Evolutionary conservation across 2,329 filamentous ascomycete genomes (phyloP).

Genomic region (Thielaviopsis euricoi): DNA sequence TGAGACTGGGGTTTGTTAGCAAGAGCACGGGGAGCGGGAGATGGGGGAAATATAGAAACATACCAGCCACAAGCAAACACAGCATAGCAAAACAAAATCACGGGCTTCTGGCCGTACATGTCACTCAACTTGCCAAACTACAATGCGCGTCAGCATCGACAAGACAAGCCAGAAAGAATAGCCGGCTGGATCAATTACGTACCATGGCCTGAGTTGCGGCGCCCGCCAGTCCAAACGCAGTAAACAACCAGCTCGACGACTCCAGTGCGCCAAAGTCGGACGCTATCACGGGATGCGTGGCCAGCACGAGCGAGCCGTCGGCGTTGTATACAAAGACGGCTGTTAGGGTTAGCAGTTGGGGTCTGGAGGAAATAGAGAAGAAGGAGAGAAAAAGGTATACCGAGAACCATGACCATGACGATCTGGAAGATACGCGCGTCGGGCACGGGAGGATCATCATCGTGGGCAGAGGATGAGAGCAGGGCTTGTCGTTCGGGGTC

Average conservation of each 20-base stretch:
- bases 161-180: neutral
- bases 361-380: neutral
- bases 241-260: constrained; percentile 30
- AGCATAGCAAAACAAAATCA: constrained; percentile 17
- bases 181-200: neutral
- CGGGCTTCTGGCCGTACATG: constrained; percentile 16
- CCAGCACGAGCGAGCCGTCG: constrained; percentile 48
- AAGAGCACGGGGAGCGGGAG: neutral
- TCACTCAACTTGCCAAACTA: constrained; percentile 19
- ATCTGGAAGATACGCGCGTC: constrained; percentile 3
- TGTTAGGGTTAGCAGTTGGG: neutral
- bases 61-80: constrained; percentile 18
- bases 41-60: neutral
- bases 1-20: neutral
- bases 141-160: neutral
- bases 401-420: constrained; percentile 13
- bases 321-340: constrained; percentile 45
- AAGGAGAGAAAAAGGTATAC: constrained; percentile 8
- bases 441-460: neutral
- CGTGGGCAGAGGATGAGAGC: no score
- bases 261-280: constrained; percentile 42
- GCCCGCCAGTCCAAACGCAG: constrained; percentile 19
- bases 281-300: constrained; percentile 45
- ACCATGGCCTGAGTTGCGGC: constrained; percentile 18
- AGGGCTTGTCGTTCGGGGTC: no score